phyloP scores from a whole-genome alignment of 345 rosid species.

The Hypericum perforatum region DNA sequence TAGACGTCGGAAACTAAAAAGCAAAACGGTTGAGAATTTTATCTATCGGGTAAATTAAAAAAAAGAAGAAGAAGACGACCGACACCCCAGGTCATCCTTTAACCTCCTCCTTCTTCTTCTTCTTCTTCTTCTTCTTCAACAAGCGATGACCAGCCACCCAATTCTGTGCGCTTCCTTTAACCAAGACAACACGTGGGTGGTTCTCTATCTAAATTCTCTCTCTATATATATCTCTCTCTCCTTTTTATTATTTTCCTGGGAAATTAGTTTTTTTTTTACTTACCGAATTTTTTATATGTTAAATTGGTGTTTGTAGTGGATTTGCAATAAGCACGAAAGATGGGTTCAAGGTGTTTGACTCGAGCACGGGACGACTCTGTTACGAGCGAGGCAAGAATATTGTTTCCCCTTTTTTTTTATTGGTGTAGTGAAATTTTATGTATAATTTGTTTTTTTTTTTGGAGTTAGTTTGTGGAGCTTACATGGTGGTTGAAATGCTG shows the following conservation, averaged over 20 bases:
- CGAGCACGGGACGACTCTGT: conserved; percentile 68
- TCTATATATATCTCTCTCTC: not conserved
- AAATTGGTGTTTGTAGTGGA: conserved; percentile 30
- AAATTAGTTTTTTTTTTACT: not conserved
- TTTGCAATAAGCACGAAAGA: conserved; percentile 64
- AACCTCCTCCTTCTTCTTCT: too few species aligned
- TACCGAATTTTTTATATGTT: not conserved
- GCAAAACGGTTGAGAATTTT: too few species aligned
- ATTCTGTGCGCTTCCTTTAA: conserved; percentile 72
- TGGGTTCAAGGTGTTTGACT: conserved; percentile 69
- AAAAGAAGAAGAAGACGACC: not conserved
- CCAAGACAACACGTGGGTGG: conserved; percentile 65
- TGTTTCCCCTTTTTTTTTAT: conserved; percentile 1
- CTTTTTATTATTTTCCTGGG: not conserved
- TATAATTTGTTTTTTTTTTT: conserved; percentile 1
- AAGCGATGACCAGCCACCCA: conserved; percentile 41
- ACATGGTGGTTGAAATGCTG: conserved; percentile 76
- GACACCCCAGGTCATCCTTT: not conserved
- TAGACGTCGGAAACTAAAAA: too few species aligned
- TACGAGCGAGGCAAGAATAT: conserved; percentile 56
- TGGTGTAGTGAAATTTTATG: conserved; percentile 7
- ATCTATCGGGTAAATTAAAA: not conserved
- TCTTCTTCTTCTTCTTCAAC: not conserved
- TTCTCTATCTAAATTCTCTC: too few species aligned
- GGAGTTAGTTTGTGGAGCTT: conserved; percentile 61